Conservation (phyloP, 2,329 filamentous ascomycete genomes). For the Apiospora aurea region DNA sequence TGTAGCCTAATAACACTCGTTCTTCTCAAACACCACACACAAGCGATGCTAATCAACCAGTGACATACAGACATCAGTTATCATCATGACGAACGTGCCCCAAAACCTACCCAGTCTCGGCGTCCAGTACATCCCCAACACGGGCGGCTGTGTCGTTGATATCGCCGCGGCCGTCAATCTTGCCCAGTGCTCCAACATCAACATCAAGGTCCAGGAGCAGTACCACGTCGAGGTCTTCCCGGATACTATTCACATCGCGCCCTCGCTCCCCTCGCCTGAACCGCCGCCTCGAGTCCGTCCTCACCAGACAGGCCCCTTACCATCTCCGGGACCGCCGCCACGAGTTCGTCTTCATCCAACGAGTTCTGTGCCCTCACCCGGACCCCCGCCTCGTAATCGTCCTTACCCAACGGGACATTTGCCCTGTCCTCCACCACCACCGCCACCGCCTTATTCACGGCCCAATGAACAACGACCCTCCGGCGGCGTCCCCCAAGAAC, state of each 20-base stretch:
- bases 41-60: not conserved
- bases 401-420: not conserved
- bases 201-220: conserved; percentile 36
- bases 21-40: not conserved
- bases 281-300: not conserved
- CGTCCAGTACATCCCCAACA: conserved; percentile 33
- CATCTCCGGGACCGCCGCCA: not conserved
- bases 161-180: conserved; percentile 33
- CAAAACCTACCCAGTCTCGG: conserved; percentile 32
- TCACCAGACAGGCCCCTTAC: not conserved
- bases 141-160: conserved; percentile 39
- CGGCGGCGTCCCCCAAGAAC: not conserved
- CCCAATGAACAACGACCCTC: not conserved
- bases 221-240: conserved; percentile 34
- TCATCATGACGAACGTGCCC: conserved; percentile 24
- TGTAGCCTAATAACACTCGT: not conserved
- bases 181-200: conserved; percentile 35
- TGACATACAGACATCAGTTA: not conserved
- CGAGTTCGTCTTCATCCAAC: too few relatives aligned
- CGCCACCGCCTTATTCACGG: too few relatives aligned
- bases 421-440: not conserved
- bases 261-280: not conserved
- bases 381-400: too few relatives aligned
- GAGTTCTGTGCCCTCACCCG: too few relatives aligned
- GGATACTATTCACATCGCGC: conserved; percentile 38